Evolutionary conservation across 2,329 filamentous ascomycete species (phyloP).

Genomic region (Xylaria multiplex): DNA sequence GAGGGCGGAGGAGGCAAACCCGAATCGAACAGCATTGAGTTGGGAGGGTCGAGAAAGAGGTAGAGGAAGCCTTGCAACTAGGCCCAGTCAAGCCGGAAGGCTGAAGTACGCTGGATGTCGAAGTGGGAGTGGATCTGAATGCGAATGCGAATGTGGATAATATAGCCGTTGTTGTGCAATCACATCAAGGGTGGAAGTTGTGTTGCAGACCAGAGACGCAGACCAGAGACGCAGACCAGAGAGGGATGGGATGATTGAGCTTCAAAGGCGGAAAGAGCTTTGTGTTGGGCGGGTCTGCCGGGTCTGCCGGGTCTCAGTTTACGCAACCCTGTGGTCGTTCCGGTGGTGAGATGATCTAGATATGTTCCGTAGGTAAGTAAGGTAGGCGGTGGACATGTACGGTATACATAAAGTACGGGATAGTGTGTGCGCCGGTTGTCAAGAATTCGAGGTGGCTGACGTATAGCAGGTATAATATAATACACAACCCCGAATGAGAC

Average conservation of each 20-base stretch:
- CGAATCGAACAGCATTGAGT: slow-evolving; percentile 51
- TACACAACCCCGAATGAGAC: slow-evolving; percentile 3
- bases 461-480: no score
- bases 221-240: slow-evolving; percentile 22
- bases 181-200: slow-evolving; percentile 23
- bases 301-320: slow-evolving; percentile 25
- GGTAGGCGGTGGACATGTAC: neutral
- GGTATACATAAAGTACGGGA: neutral
- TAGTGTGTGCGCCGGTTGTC: slow-evolving; percentile 11
- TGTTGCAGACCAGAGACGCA: no score
- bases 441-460: slow-evolving; percentile 8
- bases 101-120: neutral
- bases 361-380: neutral
- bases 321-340: slow-evolving; percentile 11
- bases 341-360: neutral
- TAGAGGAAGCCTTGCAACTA: slow-evolving; percentile 20
- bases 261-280: slow-evolving; percentile 17
- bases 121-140: neutral
- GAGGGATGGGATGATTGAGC: slow-evolving; percentile 33
- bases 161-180: slow-evolving; percentile 5
- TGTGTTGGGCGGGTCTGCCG: slow-evolving; percentile 17
- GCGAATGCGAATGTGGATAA: no score
- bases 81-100: slow-evolving; percentile 8
- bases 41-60: slow-evolving; percentile 23
- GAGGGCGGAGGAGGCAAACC: slow-evolving; percentile 57